Base-by-base conservation (phyloP, 2,329 filamentous ascomycete species). In the Ophiocordyceps camponoti-saundersi region DNA sequence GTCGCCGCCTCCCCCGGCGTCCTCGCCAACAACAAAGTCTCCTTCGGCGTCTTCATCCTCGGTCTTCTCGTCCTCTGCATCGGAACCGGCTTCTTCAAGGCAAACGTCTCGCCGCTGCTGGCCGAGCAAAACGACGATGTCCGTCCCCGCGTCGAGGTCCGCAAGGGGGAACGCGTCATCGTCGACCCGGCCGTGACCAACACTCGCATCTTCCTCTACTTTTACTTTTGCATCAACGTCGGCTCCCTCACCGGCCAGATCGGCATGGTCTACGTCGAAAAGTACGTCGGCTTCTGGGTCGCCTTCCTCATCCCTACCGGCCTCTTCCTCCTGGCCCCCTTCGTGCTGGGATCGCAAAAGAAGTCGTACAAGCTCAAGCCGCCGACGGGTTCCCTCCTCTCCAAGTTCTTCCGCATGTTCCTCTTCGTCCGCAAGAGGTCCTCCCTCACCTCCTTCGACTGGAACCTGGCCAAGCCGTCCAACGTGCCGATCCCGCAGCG, bases 1-100 rank as follows among this genome's bases (percentile, higher is more conserved):
- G 64, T 78, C 29, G 77, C 81, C 2, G 74, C 82, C 16, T 65
- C 82, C 1, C 82, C 82, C 0, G 56, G 59, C 3, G 76, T 83
- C 44, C 79, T 87, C 44, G 64, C 73, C 42, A 64, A 75, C 51
- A 64, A 65, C 34, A 70, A 78, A 16, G 66, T 69, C 13, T 68
- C 80, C 0, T 74, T 85, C 43, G 80, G 68, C 1, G 78, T 75
- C 46, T 82, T 86, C 55, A 72, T 87, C 56, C 75, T 87, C 57
- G 82, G 81, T n/a, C 64, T 72, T 30, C 56, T 72, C 32, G 57
- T 58, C 22, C 66, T 73, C 39, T 69, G 70, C 53, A 61, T 85
- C 29, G 84, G 84, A 42, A 85, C 82, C 1, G 84, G 84, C 51
- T 82, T 85, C 56, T 87, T 89, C 74, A 90, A 89, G 68, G 76